Conservation (phyloP, 495 filamentous ascomycete species). For the Penicillium nucicola region DNA sequence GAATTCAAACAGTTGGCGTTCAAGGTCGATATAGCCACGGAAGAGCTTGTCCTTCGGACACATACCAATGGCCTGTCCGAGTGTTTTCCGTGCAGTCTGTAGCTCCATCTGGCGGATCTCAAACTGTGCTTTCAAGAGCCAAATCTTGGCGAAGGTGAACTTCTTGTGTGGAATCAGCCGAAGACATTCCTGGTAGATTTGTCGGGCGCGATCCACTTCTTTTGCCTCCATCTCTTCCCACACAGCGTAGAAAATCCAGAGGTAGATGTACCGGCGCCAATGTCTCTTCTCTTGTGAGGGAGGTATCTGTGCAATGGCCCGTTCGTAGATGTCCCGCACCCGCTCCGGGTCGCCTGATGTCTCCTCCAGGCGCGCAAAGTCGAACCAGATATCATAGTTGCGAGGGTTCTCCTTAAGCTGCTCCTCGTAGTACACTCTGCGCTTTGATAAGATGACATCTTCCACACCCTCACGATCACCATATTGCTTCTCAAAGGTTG, state of each 20-base stretch:
- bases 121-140: constrained; percentile 91
- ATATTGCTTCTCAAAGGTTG: constrained; percentile 97
- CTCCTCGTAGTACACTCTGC: constrained; percentile 91
- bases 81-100: constrained; percentile 73
- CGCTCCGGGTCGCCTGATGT: constrained; percentile 72
- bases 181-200: constrained; percentile 87
- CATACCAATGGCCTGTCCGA: constrained; percentile 88
- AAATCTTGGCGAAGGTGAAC: constrained; percentile 96
- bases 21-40: constrained; percentile 87
- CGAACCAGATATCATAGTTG: constrained; percentile 96
- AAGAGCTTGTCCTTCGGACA: constrained; percentile 95
- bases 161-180: constrained; percentile 90
- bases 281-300: constrained; percentile 96
- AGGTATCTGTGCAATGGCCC: constrained; percentile 92
- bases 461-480: constrained; percentile 93
- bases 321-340: constrained; percentile 90
- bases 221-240: constrained; percentile 87
- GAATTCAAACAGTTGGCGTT: constrained; percentile 91
- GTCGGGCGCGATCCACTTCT: constrained; percentile 75
- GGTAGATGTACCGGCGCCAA: constrained; percentile 95
- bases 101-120: constrained; percentile 86
- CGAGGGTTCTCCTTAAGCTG: constrained; percentile 87
- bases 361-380: constrained; percentile 90
- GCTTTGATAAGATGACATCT: constrained; percentile 91
- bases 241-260: constrained; percentile 96